Base-by-base conservation (phyloP, 192 early-diverging fungal species). In the Coemansia biformis region DNA sequence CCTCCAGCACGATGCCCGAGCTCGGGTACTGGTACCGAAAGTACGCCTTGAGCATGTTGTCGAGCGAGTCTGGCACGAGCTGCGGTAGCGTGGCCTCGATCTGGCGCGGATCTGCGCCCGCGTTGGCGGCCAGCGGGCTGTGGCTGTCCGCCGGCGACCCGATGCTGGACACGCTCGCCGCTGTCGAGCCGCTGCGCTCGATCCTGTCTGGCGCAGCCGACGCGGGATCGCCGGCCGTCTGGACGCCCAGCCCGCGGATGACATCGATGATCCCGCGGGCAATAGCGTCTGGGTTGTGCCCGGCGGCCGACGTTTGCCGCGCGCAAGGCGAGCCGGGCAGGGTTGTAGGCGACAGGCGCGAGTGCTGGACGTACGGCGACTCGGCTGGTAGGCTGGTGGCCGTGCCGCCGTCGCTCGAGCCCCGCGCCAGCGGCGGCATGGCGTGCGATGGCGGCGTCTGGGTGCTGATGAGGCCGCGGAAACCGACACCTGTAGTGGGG, bases 1-100 rank as follows among this genome's bases (percentile, higher is more conserved):
- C 69, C 35, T 73, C 69, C 34, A 59, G 52, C 19, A 72, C 62
- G 5, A 72, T 48, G 11, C 68, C 68, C 10, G 68, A 59, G 49
- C 68, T 72, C 34, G 68, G 68, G 35, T 60, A 72, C 48, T 72
- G 68, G 62, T 65, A 72, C 19, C 62, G 60, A 36, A 72, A 72
- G 36, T 60, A 72, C 33, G 68, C 68, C 54, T 65, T 64, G 35
- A 72, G 57, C 62, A 72, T 72, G 37, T 72, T 65, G 53, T 72
- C 68, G 34, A 72, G 48, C 4, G 57, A 43, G 54, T 65, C 68
- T 0, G 68, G 68, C 19, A 51, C 36, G 10, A 46, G 48, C 51
- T 46, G 28, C 11, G 57, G 53, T 41, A 72, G 63, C n/a, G 48
- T 31, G 2, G 68, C 57, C 43, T 72, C 68, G 43, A 72, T 63